Percentiles rank a stretch among this genome's conserved stretches.
These are phyloP conservation scores for Verticillium nubilum DNA, from an alignment of 2,329 filamentous ascomycete genomes.

Conservation along the genomic window DNA sequence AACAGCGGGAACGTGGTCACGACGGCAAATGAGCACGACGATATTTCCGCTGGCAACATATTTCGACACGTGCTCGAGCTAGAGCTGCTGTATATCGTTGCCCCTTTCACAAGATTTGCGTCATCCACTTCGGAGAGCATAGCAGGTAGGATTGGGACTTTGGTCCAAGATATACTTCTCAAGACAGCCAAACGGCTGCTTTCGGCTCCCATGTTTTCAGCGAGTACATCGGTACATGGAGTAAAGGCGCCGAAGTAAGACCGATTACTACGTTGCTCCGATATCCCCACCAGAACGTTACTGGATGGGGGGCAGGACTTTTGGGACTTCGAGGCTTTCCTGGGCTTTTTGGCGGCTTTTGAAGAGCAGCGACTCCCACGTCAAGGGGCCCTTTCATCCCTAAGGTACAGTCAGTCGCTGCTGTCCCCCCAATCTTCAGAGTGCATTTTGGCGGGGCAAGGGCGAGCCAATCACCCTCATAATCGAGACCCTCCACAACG, in stretches of 20 bases:
- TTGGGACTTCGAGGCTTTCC: too few species aligned
- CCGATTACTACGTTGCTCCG: neutral
- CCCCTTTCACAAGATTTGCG: too few species aligned
- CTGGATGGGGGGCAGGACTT: too few species aligned
- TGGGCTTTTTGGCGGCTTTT: too few species aligned
- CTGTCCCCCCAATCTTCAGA: neutral
- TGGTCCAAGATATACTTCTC: neutral
- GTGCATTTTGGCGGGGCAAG: neutral
- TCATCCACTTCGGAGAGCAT: too few species aligned
- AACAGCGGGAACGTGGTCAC: too few species aligned
- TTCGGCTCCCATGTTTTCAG: neutral
- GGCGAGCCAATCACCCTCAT: neutral
- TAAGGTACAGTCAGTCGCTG: too few species aligned
- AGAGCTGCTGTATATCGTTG: too few species aligned
- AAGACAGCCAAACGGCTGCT: neutral
- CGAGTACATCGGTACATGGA: neutral
- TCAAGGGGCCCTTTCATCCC: too few species aligned
- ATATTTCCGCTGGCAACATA: neutral
- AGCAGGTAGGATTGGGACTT: neutral
- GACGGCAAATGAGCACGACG: neutral
- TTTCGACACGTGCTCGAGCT: too few species aligned
- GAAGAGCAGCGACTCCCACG: too few species aligned
- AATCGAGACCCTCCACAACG: neutral
- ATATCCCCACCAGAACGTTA: too few species aligned
- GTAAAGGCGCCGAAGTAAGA: neutral